A percentile compares a stretch with the other conserved stretches of the same genome.
These are phyloP conservation scores for Usnea hakonensis DNA, from an alignment of 495 filamentous ascomycete species.

Conservation along the genomic window DNA sequence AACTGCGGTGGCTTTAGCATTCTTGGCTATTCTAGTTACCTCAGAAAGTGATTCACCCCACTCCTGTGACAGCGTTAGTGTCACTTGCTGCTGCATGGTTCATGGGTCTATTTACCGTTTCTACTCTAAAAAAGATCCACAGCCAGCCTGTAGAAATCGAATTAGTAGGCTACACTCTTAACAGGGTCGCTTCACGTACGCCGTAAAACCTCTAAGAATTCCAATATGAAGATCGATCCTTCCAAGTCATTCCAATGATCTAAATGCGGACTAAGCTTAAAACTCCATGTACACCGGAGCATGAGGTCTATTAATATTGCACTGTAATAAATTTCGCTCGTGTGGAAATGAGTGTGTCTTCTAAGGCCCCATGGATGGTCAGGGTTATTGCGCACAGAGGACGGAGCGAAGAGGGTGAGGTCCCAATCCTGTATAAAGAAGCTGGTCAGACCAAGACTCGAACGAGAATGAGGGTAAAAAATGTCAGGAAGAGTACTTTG, in stretches of 20 bases:
- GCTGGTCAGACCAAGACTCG: background rate
- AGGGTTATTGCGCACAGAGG: slow-evolving; percentile 41
- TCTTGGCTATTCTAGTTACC: background rate
- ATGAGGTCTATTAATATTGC: slow-evolving; percentile 72
- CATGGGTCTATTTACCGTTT: slow-evolving; percentile 54
- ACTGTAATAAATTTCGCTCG: slow-evolving; percentile 66
- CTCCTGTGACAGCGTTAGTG: slow-evolving; percentile 4
- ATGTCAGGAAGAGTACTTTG: slow-evolving; percentile 36
- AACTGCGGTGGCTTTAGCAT: slow-evolving; percentile 35
- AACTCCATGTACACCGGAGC: slow-evolving; percentile 81
- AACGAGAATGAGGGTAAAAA: background rate
- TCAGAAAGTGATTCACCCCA: slow-evolving; percentile 37
- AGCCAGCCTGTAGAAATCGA: slow-evolving; percentile 50
- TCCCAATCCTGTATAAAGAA: slow-evolving; percentile 67
- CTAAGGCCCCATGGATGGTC: slow-evolving; percentile 74
- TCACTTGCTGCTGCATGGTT: background rate
- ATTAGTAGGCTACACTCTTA: background rate
- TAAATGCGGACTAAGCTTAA: slow-evolving; percentile 73
- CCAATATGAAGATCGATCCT: slow-evolving; percentile 76
- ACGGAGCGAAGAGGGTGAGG: slow-evolving; percentile 63
- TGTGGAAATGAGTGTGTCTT: slow-evolving; percentile 59
- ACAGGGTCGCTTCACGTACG: slow-evolving; percentile 28
- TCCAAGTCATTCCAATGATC: slow-evolving; percentile 79
- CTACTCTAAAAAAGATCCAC: slow-evolving; percentile 92
- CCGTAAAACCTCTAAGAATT: slow-evolving; percentile 75